Evolutionary conservation across 768 basidiomycete genomes (phyloP).

Genomic region (Lactarius hatsudake): DNA sequence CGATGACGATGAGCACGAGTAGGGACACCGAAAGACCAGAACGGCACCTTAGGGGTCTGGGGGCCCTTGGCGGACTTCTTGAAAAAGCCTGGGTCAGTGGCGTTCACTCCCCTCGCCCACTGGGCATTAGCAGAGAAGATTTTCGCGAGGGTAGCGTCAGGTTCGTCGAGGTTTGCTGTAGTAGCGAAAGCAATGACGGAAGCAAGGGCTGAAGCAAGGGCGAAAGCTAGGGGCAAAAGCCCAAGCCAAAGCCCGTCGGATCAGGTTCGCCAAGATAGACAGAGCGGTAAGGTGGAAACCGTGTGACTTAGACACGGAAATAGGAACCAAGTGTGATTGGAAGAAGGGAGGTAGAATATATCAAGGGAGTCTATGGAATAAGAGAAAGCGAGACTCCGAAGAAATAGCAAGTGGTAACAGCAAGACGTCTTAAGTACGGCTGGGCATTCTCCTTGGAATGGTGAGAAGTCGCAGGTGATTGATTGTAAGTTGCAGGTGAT

Average conservation of each 20-base stretch:
- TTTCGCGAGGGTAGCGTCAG: conserved; percentile 30
- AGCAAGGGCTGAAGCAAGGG: not conserved
- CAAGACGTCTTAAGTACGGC: too few relatives aligned
- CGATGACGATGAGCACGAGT: not conserved
- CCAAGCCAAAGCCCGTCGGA: not conserved
- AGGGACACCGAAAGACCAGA: conserved; percentile 1
- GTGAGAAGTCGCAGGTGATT: too few relatives aligned
- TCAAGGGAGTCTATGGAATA: too few relatives aligned
- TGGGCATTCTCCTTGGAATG: too few relatives aligned
- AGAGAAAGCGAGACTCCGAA: too few relatives aligned
- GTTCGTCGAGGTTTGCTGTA: not conserved
- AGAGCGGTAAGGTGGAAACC: not conserved
- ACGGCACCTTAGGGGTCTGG: conserved; percentile 60
- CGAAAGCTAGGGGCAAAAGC: not conserved
- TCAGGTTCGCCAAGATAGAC: not conserved
- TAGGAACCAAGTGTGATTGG: too few relatives aligned
- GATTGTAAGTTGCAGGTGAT: too few relatives aligned
- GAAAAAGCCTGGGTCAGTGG: conserved; percentile 64
- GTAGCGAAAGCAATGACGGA: too few relatives aligned
- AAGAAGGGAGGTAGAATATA: too few relatives aligned
- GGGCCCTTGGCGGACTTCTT: conserved; percentile 49
- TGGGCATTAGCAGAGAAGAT: conserved; percentile 54
- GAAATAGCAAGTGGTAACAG: too few relatives aligned
- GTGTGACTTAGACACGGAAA: not conserved
- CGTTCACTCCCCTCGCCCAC: conserved; percentile 64